Evolutionary conservation across 345 rosid species (phyloP).

Genomic region (Dipteronia sinensis): DNA sequence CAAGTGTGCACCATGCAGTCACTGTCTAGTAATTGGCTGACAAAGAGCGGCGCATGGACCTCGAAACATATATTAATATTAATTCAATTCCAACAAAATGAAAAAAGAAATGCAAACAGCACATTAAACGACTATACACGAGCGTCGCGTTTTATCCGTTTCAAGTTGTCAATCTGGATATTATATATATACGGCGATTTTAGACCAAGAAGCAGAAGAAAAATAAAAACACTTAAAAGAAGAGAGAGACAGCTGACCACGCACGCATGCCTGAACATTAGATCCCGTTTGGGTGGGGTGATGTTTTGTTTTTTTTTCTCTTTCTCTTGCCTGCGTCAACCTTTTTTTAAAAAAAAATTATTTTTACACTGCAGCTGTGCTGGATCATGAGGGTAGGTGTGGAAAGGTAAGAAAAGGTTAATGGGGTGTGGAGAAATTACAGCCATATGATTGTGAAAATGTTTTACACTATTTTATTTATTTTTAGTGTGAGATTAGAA

Average conservation of each 20-base stretch:
- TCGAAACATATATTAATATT: background rate
- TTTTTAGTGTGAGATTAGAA: background rate
- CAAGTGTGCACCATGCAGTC: background rate
- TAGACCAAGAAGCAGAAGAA: background rate
- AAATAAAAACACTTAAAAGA: background rate
- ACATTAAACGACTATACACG: background rate
- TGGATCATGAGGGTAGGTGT: background rate
- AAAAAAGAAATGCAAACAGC: background rate
- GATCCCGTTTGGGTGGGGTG: slow-evolving; percentile 23
- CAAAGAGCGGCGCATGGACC: slow-evolving; percentile 38
- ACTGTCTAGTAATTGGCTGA: slow-evolving; percentile 26
- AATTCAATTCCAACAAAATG: background rate
- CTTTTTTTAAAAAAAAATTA: too few relatives aligned
- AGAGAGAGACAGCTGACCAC: slow-evolving; percentile 5
- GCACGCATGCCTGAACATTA: slow-evolving; percentile 21
- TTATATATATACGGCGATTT: background rate
- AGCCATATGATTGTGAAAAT: background rate
- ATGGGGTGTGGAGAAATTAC: background rate
- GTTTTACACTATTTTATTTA: too few relatives aligned
- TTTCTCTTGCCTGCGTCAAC: too few relatives aligned
- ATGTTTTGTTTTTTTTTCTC: slow-evolving; percentile 7
- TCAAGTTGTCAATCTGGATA: background rate
- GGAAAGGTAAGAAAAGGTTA: too few relatives aligned
- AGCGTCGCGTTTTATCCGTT: slow-evolving; percentile 5
- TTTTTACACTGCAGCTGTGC: background rate